Percentiles rank a stretch among this genome's conserved stretches.
Evolutionary conservation across 306 rosid species (phyloP).

Genomic region (Cicer bijugum): DNA sequence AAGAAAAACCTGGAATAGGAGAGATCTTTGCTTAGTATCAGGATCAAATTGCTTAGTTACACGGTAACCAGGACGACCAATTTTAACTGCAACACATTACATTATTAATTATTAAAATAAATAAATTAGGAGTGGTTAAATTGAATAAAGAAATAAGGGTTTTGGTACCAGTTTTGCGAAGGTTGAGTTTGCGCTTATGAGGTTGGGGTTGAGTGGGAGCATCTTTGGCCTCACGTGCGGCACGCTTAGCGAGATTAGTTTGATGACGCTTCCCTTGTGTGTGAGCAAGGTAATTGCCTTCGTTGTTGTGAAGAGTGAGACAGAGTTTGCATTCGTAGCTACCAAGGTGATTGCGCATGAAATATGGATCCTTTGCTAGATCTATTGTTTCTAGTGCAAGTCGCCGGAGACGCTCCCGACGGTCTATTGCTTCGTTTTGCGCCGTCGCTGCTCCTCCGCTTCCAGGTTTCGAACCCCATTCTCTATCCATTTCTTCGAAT

Average conservation of each 20-base stretch:
- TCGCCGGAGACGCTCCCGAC: constrained; percentile 92
- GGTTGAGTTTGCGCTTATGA: constrained; percentile 81
- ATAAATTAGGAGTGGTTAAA: no score
- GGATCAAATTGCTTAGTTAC: constrained; percentile 92
- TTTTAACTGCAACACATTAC: constrained; percentile 63
- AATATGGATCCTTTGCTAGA: constrained; percentile 95
- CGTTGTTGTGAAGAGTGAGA: constrained; percentile 90
- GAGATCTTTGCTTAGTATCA: constrained; percentile 93
- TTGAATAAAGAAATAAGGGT: not conserved
- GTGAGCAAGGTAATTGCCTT: constrained; percentile 96
- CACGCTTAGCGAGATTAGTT: constrained; percentile 90
- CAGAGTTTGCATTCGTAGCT: constrained; percentile 97
- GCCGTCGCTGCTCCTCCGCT: constrained; percentile 98
- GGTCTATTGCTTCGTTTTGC: constrained; percentile 96
- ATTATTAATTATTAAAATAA: no score
- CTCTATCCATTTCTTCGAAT: constrained; percentile 73
- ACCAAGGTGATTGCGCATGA: constrained; percentile 97
- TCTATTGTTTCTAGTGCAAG: constrained; percentile 93
- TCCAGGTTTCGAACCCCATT: constrained; percentile 99
- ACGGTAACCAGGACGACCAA: constrained; percentile 94
- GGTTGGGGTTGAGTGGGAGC: constrained; percentile 98
- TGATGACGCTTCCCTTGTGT: constrained; percentile 97
- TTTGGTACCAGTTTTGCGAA: constrained; percentile 70
- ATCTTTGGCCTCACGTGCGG: constrained; percentile 95
- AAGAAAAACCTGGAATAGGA: constrained; percentile 75